Percentiles rank a stretch among this genome's conserved stretches.
These are phyloP conservation scores for Aspergillus viridinutans DNA, from an alignment of 2,329 filamentous ascomycete genomes.

Conservation along the genomic window DNA sequence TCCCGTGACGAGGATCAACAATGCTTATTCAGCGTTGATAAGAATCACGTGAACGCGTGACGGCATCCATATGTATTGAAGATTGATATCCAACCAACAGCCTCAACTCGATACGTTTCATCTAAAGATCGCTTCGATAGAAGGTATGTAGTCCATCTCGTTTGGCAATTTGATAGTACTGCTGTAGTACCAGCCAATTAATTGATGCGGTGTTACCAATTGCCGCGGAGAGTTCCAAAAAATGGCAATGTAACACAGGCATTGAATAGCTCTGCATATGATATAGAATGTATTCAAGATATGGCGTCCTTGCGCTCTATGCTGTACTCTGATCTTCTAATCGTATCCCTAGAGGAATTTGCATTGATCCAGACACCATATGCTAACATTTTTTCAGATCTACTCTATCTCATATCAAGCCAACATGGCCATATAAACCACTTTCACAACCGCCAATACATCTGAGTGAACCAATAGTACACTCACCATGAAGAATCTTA, in stretches of 20 bases:
- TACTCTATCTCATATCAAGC: background rate
- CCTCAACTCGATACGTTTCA: background rate
- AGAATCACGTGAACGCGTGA: background rate
- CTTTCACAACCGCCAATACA: background rate
- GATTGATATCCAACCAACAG: constrained; percentile 1
- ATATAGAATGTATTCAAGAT: background rate
- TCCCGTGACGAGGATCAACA: background rate
- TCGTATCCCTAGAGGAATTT: background rate
- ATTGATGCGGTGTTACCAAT: background rate
- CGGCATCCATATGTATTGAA: constrained; percentile 1
- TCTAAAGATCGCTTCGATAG: background rate
- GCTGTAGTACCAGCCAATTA: background rate
- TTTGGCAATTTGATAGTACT: background rate
- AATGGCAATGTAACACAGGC: background rate
- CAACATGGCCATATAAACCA: background rate
- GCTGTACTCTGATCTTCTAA: background rate
- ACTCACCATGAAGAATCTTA: constrained; percentile 9
- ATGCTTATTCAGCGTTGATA: background rate
- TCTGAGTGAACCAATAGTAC: background rate
- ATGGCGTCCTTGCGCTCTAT: background rate
- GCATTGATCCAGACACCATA: background rate
- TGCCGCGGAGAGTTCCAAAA: background rate
- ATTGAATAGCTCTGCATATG: background rate
- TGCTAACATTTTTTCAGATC: background rate
- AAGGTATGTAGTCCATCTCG: background rate